phyloP scores from a whole-genome alignment of 257 asterid genomes.

The Penstemon barbatus region DNA sequence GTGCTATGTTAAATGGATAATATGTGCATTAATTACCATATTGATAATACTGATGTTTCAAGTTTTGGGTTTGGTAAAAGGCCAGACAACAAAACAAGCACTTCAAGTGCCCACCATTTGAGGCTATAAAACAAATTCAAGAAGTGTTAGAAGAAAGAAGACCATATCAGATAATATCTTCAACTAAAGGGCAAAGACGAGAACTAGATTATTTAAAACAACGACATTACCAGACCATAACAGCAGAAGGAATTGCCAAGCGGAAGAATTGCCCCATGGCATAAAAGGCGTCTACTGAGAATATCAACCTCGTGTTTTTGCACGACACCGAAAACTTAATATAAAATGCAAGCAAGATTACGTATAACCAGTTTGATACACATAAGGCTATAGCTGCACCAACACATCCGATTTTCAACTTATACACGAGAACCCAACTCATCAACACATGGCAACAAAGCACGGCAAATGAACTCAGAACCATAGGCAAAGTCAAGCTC shows the following conservation, averaged over 20 bases:
- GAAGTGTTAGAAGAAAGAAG: background rate
- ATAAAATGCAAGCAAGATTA: conserved; percentile 41
- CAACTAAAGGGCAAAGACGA: too few species aligned
- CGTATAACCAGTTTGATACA: conserved; percentile 56
- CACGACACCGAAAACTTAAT: conserved; percentile 47
- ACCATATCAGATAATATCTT: too few species aligned
- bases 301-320: conserved; percentile 34
- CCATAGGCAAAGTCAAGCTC: conserved; percentile 54
- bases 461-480: conserved; percentile 40
- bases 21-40: conserved; percentile 41
- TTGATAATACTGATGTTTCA: conserved; percentile 65
- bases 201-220: too few species aligned
- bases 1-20: background rate
- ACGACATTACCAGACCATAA: conserved; percentile 62
- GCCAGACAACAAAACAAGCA: conserved; percentile 56
- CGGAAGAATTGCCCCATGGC: conserved; percentile 46
- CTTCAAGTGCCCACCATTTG: conserved; percentile 73
- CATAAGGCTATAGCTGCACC: conserved; percentile 61
- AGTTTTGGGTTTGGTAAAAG: conserved; percentile 63
- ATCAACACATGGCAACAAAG: conserved; percentile 52
- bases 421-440: conserved; percentile 51
- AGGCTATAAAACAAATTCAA: conserved; percentile 36
- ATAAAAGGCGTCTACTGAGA: conserved; percentile 46
- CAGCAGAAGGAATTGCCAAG: conserved; percentile 60
- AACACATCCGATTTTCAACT: conserved; percentile 34